Evolutionary conservation across 2,329 filamentous ascomycete genomes (phyloP), one percentile per base, ranked within the genome.

Genomic region (Colletotrichum euphorbiae): DNA sequence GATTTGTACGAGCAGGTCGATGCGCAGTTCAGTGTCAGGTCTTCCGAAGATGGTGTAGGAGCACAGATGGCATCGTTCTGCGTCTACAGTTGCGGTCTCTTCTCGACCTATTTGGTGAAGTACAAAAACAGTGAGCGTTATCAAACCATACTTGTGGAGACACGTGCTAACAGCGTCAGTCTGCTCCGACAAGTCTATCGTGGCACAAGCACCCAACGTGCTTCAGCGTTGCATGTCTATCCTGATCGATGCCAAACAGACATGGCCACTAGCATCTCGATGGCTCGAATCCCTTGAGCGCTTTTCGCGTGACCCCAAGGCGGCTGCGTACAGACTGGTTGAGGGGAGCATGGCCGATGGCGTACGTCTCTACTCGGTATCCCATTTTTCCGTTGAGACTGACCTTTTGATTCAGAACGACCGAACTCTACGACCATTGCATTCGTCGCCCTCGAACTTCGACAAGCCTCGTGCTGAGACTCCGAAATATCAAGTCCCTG

Each of bases 51-150:
- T 69, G 82, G 82, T 40, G 80, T 85, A 15, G 85, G 85, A 2
- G 83, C 84, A 2, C 84, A 87, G 72, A 87, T 87, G 79, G 80
- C 84, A 77, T 76, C 83, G 1, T 87, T 87, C 70, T 85, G 83
- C 62, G 83, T 87, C 12, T 87, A 87, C 58, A 85, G 80, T n/a
- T 87, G 84, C 69, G 85, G 84, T 13, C 76, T 87, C 24, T 80
- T 87, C 62, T 81, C 84, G 6, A 81, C 81, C 3, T 87, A 87
- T 60, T 74, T 86, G 2, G 84, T 80, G 74, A 85, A 83, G 72
- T 86, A 85, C 64, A 83, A 84, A 7, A 76, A 79, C 19, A 76
- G 84, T 86, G 75, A 72, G 83, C 28, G 7, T 72, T 4, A 3
- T 48, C 9, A 3, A 15, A 31, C 28, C 28, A 6, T n/a, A 28